These are phyloP conservation scores for Floccularia luteovirens DNA, from an alignment of 768 basidiomycete species.

Conservation along the genomic window DNA sequence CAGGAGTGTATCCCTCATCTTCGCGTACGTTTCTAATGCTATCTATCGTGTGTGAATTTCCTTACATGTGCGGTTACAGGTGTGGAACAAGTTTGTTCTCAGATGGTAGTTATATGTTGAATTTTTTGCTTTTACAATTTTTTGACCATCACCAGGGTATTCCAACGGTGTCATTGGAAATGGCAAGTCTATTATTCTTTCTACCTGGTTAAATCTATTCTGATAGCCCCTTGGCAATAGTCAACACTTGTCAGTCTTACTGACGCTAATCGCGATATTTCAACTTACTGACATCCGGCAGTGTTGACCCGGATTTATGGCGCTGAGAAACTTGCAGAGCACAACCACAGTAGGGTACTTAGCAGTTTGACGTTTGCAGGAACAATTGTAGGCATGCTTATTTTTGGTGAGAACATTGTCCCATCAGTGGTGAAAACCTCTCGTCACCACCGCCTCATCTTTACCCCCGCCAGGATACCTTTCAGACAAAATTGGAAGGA, in stretches of 20 bases:
- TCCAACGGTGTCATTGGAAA: conserved; percentile 74
- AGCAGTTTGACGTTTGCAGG: conserved; percentile 77
- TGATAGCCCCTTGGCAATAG: conserved; percentile 22
- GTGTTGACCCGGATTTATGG: conserved; percentile 73
- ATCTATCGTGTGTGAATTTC: background rate
- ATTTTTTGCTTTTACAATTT: background rate
- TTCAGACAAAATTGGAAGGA: conserved; percentile 81
- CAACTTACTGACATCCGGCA: conserved; percentile 15
- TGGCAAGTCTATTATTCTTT: conserved; percentile 52
- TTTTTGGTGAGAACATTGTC: conserved; percentile 58
- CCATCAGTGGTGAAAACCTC: too few species aligned
- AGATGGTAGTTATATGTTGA: conserved; percentile 43
- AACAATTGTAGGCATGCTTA: conserved; percentile 78
- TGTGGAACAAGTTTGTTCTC: conserved; percentile 88
- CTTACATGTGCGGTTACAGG: conserved; percentile 22
- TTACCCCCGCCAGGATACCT: conserved; percentile 61
- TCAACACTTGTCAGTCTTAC: conserved; percentile 52
- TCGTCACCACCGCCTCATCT: too few species aligned
- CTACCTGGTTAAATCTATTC: too few species aligned
- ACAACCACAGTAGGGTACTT: conserved; percentile 58
- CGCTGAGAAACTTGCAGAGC: conserved; percentile 32
- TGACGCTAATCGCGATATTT: background rate
- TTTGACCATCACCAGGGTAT: conserved; percentile 43
- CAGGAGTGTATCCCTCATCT: conserved; percentile 69
- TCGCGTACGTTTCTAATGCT: conserved; percentile 48